These are phyloP conservation scores for Alternaria arborescens DNA, from an alignment of 2,329 filamentous ascomycete species.

Conservation along the genomic window DNA sequence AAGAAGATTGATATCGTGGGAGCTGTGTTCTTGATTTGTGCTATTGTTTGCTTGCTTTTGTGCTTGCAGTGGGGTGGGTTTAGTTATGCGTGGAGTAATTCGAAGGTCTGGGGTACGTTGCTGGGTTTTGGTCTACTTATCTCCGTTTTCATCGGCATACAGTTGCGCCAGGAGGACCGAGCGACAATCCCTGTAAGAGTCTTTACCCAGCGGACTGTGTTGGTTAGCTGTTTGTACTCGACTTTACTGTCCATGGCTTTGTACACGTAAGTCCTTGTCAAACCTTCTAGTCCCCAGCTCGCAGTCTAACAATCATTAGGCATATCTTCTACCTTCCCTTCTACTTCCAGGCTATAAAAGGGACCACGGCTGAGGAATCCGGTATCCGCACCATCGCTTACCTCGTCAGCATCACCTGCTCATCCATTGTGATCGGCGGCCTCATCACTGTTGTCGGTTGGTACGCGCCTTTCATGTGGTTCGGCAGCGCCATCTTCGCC, in stretches of 20 bases:
- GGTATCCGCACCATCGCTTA: constrained; percentile 48
- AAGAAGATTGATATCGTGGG: constrained; percentile 51
- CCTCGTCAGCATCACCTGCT: constrained; percentile 40
- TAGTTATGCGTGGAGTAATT: constrained; percentile 59
- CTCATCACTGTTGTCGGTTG: constrained; percentile 40
- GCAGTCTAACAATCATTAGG: constrained; percentile 18
- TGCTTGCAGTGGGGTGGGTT: constrained; percentile 52
- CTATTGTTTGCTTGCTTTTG: constrained; percentile 45
- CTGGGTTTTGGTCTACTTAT: constrained; percentile 58
- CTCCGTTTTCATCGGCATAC: constrained; percentile 53
- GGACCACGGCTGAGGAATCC: constrained; percentile 50
- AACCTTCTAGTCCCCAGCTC: too few species aligned
- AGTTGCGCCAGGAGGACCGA: constrained; percentile 40
- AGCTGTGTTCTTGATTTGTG: constrained; percentile 43
- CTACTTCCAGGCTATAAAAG: constrained; percentile 57
- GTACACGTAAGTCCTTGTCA: too few species aligned
- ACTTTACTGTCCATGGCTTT: too few species aligned
- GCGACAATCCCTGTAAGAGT: constrained; percentile 39
- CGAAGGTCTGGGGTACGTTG: constrained; percentile 60
- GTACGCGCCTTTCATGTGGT: constrained; percentile 52
- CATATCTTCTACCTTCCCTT: constrained; percentile 52
- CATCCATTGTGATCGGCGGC: constrained; percentile 39
- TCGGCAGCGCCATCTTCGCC: constrained; percentile 46
- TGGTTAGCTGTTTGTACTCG: constrained; percentile 14
- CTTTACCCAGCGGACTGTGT: constrained; percentile 49